phyloP scores from a whole-genome alignment of 441 rosid genomes.

The Euphorbia celastroides region DNA sequence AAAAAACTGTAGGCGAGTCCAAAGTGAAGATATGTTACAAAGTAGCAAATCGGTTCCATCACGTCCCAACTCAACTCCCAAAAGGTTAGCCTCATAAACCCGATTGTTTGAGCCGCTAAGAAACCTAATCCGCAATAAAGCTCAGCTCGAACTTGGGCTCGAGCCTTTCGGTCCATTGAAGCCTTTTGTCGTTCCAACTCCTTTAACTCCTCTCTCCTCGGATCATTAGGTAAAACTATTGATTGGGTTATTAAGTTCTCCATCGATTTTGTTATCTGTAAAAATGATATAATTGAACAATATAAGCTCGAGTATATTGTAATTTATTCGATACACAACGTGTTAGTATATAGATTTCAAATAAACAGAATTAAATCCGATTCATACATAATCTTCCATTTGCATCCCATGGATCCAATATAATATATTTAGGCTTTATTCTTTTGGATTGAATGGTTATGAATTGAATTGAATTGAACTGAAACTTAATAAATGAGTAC shows the following conservation, averaged over 20 bases:
- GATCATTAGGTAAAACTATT: slow-evolving; percentile 37
- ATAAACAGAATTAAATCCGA: no score
- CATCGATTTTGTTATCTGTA: slow-evolving; percentile 55
- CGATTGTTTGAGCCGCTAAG: slow-evolving; percentile 60
- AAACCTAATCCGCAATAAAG: slow-evolving; percentile 73
- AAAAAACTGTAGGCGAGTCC: slow-evolving; percentile 65
- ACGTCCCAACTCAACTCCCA: slow-evolving; percentile 99
- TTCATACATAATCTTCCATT: no score
- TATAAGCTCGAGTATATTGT: no score
- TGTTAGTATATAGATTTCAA: no score
- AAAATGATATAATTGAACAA: neutral
- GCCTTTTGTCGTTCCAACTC: slow-evolving; percentile 51
- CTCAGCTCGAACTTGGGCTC: slow-evolving; percentile 48
- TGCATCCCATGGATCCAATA: no score
- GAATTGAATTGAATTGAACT: no score
- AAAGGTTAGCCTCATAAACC: slow-evolving; percentile 90
- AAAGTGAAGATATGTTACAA: slow-evolving; percentile 62
- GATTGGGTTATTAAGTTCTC: slow-evolving; percentile 42
- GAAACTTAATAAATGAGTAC: no score
- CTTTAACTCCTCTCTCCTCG: slow-evolving; percentile 46
- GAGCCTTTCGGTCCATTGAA: slow-evolving; percentile 50
- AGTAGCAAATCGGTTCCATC: slow-evolving; percentile 96
- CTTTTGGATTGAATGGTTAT: no score
- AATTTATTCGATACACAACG: no score
- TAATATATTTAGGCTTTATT: no score